Evolutionary conservation across 2,329 filamentous ascomycete species (phyloP), one percentile per base, ranked within the genome.

Genomic region (Apiospora koreana): DNA sequence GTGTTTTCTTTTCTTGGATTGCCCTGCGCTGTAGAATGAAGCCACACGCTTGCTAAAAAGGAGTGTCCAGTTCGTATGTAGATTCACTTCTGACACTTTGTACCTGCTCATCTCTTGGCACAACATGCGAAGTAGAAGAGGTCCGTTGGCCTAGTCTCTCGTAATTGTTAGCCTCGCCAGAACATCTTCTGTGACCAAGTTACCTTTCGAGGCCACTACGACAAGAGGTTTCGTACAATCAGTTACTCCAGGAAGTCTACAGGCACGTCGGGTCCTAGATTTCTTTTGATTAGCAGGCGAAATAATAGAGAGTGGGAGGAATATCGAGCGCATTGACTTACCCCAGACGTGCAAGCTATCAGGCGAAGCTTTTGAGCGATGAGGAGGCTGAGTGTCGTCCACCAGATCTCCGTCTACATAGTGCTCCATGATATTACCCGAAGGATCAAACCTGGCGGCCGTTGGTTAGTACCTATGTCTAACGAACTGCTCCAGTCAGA

Each of bases 381-480:
- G 83, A 4, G 83, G 84, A 25, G 83, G 85, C 50, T 87, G 84
- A 23, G 83, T 86, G 72, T 88, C 83, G 71, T 88, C 82, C 1
- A 93, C 85, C 73, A 91, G 75, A 79, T 93, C 91, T 0, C 91
- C 91, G 77, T 93, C 91, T 21, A 90, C 88, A 75, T 93, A 93
- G 78, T 92, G 90, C 80, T 92, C 90, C 76, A 92, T 81, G 79
- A 92, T 91, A 76, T 91, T 90, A 0, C 84, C 83, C 3, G 83
- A 85, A 0, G 87, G 87, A 79, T 92, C 90, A 76, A 88, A 90
- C 89, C 89, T 81, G 62, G 18, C 10, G 2, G 12, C 10, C 8
- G 31, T 18, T 18, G 16, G 28, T 68, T 6, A 54, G n/a, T n/a
- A n/a, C n/a, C 21, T 35, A 50, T n/a, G 12, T 42, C 66, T 35